A percentile compares a stretch with the other conserved stretches of the same genome.
phyloP scores from a whole-genome alignment of 2,329 filamentous ascomycete genomes.

The Ambrosiella xylebori region DNA sequence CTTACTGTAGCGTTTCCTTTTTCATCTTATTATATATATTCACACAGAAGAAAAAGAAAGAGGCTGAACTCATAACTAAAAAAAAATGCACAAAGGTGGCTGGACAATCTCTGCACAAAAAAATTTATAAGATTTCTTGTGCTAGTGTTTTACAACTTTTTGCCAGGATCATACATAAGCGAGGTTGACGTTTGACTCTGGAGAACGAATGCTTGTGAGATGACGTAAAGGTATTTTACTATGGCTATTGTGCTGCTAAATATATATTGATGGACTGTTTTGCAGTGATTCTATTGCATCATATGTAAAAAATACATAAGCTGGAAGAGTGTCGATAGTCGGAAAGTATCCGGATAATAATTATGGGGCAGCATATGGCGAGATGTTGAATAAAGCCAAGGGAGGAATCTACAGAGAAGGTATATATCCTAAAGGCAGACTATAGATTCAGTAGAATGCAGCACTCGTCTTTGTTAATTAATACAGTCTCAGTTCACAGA shows the following conservation, averaged over 20 bases:
- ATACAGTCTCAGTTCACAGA: no score
- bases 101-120: constrained; percentile 3
- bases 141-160: not conserved
- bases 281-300: not conserved
- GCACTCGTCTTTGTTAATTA: no score
- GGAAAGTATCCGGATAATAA: no score
- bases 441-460: no score
- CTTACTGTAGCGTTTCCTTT: no score
- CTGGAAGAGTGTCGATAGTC: no score
- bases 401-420: no score
- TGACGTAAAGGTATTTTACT: no score
- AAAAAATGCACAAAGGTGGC: constrained; percentile 11
- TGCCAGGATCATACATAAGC: constrained; percentile 1
- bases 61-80: not conserved
- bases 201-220: no score
- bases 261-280: not conserved
- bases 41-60: constrained; percentile 5
- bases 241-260: not conserved
- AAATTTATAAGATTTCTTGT: not conserved
- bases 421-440: no score
- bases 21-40: not conserved
- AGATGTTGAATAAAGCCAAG: no score
- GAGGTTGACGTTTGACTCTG: constrained; percentile 1
- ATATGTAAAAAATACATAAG: not conserved
- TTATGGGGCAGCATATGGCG: no score